Evolutionary conservation across 345 rosid species (phyloP).

Genomic region (Salix udensis): DNA sequence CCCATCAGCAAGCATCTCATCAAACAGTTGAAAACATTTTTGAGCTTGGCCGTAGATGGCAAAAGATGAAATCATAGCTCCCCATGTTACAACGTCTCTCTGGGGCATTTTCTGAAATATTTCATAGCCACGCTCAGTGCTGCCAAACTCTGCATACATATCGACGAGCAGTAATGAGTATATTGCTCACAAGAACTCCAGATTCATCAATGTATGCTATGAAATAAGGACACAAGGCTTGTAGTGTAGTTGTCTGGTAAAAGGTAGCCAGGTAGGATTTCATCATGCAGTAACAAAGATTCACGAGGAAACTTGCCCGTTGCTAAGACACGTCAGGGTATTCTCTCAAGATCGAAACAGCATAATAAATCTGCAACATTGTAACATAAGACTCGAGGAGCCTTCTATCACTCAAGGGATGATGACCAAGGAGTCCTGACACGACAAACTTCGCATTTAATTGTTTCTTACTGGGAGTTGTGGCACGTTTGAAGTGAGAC

Average conservation of each 20-base stretch:
- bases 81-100: slow-evolving; percentile 23
- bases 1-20: slow-evolving; percentile 20
- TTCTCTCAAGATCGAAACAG: slow-evolving; percentile 2
- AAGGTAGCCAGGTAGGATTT: not conserved
- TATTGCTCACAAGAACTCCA: slow-evolving; percentile 4
- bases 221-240: slow-evolving; percentile 2
- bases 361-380: not conserved
- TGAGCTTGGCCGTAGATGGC: slow-evolving; percentile 12
- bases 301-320: too few species aligned
- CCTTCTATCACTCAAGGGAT: not conserved
- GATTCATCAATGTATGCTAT: slow-evolving; percentile 10
- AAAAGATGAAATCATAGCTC: slow-evolving; percentile 21
- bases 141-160: slow-evolving; percentile 22
- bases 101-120: slow-evolving; percentile 9
- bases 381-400: slow-evolving; percentile 2
- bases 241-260: slow-evolving; percentile 9
- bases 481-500: slow-evolving; percentile 2
- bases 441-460: slow-evolving; percentile 5
- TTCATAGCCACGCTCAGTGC: slow-evolving; percentile 11
- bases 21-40: slow-evolving; percentile 13
- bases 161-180: slow-evolving; percentile 11
- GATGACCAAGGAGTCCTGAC: not conserved
- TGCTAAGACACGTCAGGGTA: slow-evolving; percentile 3
- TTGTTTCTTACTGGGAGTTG: not conserved
- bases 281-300: not conserved